A percentile compares a stretch with the other conserved stretches of the same genome.
These are phyloP conservation scores for Ophiostoma novo-ulmi DNA, from an alignment of 2,329 filamentous ascomycete genomes.

Conservation along the genomic window DNA sequence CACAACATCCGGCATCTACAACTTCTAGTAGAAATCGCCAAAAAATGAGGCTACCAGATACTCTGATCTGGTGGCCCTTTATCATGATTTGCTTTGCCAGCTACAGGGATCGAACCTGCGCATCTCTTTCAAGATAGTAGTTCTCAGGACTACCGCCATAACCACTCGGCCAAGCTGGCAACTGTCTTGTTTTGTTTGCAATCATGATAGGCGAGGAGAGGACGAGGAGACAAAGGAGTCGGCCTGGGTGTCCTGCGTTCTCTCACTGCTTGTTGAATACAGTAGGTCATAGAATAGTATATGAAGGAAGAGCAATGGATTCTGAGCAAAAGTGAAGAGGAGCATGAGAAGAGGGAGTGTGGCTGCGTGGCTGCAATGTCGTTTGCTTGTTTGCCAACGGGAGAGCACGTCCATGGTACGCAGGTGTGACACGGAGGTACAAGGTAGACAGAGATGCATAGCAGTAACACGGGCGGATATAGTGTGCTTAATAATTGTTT, in stretches of 20 bases:
- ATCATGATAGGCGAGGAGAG: conserved; percentile 6
- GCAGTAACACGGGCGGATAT: background rate
- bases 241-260: background rate
- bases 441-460: background rate
- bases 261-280: conserved; percentile 17
- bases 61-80: background rate
- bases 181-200: conserved; percentile 10
- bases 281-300: conserved; percentile 13
- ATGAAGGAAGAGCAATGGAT: background rate
- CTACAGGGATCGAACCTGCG: conserved; percentile 29
- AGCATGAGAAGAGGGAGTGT: background rate
- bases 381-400: background rate
- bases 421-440: background rate
- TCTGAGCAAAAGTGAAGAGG: background rate
- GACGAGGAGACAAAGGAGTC: conserved; percentile 4
- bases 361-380: background rate
- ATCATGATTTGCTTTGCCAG: conserved; percentile 23
- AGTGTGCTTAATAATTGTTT: background rate
- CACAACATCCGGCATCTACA: background rate
- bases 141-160: conserved; percentile 29
- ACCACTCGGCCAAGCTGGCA: conserved; percentile 29
- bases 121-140: conserved; percentile 28
- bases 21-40: background rate
- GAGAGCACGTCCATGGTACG: background rate
- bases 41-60: conserved; percentile 8